Evolutionary conservation across 192 early-diverging fungal genomes (phyloP), one percentile per base, ranked within the genome.

Genomic region (Ramicandelaber brevisporus): DNA sequence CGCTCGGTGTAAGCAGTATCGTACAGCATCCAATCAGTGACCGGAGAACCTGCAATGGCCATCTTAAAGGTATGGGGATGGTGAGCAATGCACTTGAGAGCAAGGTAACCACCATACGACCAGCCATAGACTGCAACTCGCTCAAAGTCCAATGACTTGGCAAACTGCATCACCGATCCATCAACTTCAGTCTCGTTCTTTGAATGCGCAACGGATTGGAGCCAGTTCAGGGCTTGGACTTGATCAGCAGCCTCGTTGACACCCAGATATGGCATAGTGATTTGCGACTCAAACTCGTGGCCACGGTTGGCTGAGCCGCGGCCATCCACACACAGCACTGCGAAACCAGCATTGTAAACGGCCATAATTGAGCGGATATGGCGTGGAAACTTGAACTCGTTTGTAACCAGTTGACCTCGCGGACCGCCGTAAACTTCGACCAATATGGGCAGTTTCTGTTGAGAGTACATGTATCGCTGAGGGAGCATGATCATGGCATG

Each of bases 71-170:
- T 39, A 9, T 54, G 23, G 2, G 69, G 59, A 31, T 63, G 51
- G 17, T 60, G 57, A 4, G 63, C 65, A 0, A 78, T 21, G 0
- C 51, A 65, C 47, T 73, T 65, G 14, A 78, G 27, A 13, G 63
- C 53, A 9, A 78, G 37, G 43, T 78, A 78, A 2, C 74, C 74
- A 16, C 73, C 74, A 46, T 73, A 78, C 18, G 56, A 61, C 74
- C 74, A 78, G 1, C 74, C 74, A 27, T 67, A 62, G 17, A 78
- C 59, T 4, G 67, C 69, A 4, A 78, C 32, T 9, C 69, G 46
- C 4, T 53, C 34, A 11, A 54, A 35, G 49, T 78, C 74, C 15
- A 78, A 41, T 10, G 48, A 43, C 20, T 50, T 50, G 0, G 57
- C 62, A 34, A 61, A 43, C 21, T 56, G 42, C 2, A 39, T 37